Percentiles rank a stretch among this genome's conserved stretches.
Evolutionary conservation across 2,329 filamentous ascomycete species (phyloP).

Genomic region (Apiospora arundinis): DNA sequence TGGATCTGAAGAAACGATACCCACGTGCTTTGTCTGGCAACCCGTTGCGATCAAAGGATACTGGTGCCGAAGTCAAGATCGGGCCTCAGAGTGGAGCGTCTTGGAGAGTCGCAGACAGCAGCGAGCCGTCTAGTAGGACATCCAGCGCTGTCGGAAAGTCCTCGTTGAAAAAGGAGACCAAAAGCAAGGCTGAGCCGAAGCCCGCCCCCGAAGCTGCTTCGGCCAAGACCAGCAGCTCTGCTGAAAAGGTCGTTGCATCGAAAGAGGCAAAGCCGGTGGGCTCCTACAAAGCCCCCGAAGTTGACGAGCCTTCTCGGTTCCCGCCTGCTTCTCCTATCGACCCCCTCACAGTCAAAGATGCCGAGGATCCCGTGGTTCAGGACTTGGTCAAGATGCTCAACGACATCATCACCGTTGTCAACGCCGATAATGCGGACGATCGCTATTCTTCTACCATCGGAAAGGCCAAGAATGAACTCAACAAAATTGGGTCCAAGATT

Average conservation of each 20-base stretch:
- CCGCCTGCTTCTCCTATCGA: slow-evolving; percentile 76
- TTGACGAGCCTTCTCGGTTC: slow-evolving; percentile 69
- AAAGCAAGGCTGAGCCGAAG: slow-evolving; percentile 36
- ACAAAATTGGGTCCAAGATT: slow-evolving; percentile 81
- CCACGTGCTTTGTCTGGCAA: slow-evolving; percentile 53
- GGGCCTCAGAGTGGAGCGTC: slow-evolving; percentile 85
- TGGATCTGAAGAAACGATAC: slow-evolving; percentile 89
- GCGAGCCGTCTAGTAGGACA: slow-evolving; percentile 36
- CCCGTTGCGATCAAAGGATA: slow-evolving; percentile 58
- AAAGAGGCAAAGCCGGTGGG: slow-evolving; percentile 34
- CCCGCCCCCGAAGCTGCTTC: slow-evolving; percentile 30
- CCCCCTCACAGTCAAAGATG: slow-evolving; percentile 75
- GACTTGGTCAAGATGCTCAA: slow-evolving; percentile 95
- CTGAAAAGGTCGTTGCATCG: slow-evolving; percentile 26
- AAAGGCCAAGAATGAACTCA: slow-evolving; percentile 85
- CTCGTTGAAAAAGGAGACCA: slow-evolving; percentile 34
- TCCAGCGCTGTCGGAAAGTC: slow-evolving; percentile 37
- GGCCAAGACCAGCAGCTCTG: slow-evolving; percentile 29
- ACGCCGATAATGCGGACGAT: slow-evolving; percentile 79
- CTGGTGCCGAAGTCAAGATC: slow-evolving; percentile 78
- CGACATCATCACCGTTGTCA: slow-evolving; percentile 91
- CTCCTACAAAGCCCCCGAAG: slow-evolving; percentile 62
- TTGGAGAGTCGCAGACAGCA: slow-evolving; percentile 53
- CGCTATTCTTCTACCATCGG: slow-evolving; percentile 80
- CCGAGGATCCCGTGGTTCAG: slow-evolving; percentile 86